These are phyloP conservation scores for Cystofilobasidium ferigula DNA, from an alignment of 768 basidiomycete genomes.

Conservation along the genomic window DNA sequence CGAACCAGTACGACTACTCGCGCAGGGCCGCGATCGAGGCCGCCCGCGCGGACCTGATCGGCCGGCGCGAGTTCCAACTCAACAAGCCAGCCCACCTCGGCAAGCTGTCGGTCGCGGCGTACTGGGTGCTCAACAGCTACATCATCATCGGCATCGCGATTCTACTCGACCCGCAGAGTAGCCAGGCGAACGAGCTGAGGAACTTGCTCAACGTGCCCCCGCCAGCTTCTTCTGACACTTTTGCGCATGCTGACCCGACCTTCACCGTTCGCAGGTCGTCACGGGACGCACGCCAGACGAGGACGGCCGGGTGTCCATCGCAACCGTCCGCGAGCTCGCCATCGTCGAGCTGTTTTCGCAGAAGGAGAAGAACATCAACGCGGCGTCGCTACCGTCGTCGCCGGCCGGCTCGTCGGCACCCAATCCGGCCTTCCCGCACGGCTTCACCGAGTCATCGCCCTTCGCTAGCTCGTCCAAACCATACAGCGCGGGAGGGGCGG, in stretches of 20 bases:
- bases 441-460: background rate
- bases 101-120: slow-evolving; percentile 13
- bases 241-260: background rate
- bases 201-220: slow-evolving; percentile 19
- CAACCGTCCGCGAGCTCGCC: slow-evolving; percentile 39
- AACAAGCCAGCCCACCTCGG: slow-evolving; percentile 31
- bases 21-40: slow-evolving; percentile 39
- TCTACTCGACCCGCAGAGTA: slow-evolving; percentile 16
- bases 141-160: slow-evolving; percentile 25
- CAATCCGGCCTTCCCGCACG: background rate
- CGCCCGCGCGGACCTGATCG: slow-evolving; percentile 39
- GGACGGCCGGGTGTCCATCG: slow-evolving; percentile 36
- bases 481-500: background rate
- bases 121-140: slow-evolving; percentile 25
- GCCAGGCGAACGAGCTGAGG: slow-evolving; percentile 15
- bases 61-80: slow-evolving; percentile 37
- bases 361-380: slow-evolving; percentile 29
- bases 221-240: background rate
- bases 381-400: slow-evolving; percentile 3
- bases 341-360: slow-evolving; percentile 40
- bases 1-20: slow-evolving; percentile 37
- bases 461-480: background rate
- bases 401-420: background rate
- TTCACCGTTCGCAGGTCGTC: slow-evolving; percentile 36
- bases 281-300: slow-evolving; percentile 37